Evolutionary conservation across 495 filamentous ascomycete species (phyloP), one percentile per base, ranked within the genome.

Genomic region (Penicillium cinerascens): DNA sequence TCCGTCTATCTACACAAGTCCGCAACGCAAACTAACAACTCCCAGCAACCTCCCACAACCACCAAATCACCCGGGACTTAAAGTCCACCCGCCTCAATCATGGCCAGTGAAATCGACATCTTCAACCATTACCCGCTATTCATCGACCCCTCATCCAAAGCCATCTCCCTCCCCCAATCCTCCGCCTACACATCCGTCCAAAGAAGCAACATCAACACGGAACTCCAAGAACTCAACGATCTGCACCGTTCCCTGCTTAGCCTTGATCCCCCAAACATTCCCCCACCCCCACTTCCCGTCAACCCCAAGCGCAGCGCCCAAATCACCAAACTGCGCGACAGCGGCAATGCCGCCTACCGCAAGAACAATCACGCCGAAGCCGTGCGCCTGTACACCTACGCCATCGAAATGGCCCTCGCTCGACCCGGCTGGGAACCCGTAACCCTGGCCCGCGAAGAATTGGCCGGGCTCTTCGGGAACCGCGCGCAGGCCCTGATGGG

Each of bases 401-500:
- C 86, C 1, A 82, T 98, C 52, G 81, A 92, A 42, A 96, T 97
- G 91, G 93, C 89, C 2, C 67, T 90, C 15, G 78, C 77, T 2
- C 78, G 93, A 3, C 92, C 93, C 2, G 67, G 74, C 1, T 98
- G 93, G 93, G 95, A 98, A 64, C 92, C 92, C 0, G 73, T 80
- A 2, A 79, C 82, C 7, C 74, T 97, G 3, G 86, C 92, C 45
- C 74, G 90, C 23, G 93, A 97, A 56, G 93, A 98, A 69, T 71
- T 91, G 17, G 76, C 86, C 13, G 80, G 77, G 1, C 70, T 97
- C 57, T 95, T 88, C 68, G 80, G 83, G 45, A 96, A 97, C 68
- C 81, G 95, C 18, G 91, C 91, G 42, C 91, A 97, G 81, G 89
- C 90, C 54, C 79, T 91, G 59, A 95, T 97, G 85, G 84, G 79